A percentile compares a stretch with the other conserved stretches of the same genome.
phyloP scores from a whole-genome alignment of 1,284 basidiomycete species.

The Pterulicium gracile region DNA sequence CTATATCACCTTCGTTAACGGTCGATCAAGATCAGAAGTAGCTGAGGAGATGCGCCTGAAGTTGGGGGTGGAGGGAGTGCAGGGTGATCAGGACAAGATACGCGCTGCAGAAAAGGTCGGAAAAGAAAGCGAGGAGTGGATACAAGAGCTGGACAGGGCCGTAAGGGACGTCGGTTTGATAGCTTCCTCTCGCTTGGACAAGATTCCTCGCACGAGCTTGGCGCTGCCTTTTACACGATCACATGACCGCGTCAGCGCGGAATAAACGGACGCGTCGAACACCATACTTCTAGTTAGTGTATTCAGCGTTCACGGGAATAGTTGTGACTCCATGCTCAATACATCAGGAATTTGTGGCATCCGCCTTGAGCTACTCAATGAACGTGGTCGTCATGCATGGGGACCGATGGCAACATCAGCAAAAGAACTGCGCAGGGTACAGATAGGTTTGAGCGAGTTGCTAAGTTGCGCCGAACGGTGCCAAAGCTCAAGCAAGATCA shows the following conservation, averaged over 20 bases:
- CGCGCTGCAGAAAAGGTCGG: conserved; percentile 27
- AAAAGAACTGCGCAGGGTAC: too few species aligned
- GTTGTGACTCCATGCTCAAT: too few species aligned
- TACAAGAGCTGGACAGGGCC: conserved; percentile 56
- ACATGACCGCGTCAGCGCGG: not conserved
- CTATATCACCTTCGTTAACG: conserved; percentile 90
- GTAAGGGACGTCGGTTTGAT: conserved; percentile 68
- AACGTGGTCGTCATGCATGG: too few species aligned
- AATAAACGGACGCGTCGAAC: not conserved
- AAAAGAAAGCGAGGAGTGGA: conserved; percentile 35
- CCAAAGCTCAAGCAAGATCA: too few species aligned
- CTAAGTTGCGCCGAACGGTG: too few species aligned
- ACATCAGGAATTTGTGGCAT: too few species aligned
- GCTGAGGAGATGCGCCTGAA: conserved; percentile 70
- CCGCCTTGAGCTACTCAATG: too few species aligned
- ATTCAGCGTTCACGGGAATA: too few species aligned
- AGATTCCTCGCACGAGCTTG: too few species aligned
- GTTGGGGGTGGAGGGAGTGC: conserved; percentile 26
- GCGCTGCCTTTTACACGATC: not conserved
- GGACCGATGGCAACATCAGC: too few species aligned
- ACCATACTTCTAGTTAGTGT: too few species aligned
- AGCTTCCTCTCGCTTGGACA: conserved; percentile 23
- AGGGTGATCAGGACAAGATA: conserved; percentile 19
- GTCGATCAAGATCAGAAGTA: conserved; percentile 60
- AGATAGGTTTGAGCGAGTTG: too few species aligned